Evolutionary conservation across 2,329 filamentous ascomycete species (phyloP), one percentile per base, ranked within the genome.

Genomic region (Mycosphaerella sp.): DNA sequence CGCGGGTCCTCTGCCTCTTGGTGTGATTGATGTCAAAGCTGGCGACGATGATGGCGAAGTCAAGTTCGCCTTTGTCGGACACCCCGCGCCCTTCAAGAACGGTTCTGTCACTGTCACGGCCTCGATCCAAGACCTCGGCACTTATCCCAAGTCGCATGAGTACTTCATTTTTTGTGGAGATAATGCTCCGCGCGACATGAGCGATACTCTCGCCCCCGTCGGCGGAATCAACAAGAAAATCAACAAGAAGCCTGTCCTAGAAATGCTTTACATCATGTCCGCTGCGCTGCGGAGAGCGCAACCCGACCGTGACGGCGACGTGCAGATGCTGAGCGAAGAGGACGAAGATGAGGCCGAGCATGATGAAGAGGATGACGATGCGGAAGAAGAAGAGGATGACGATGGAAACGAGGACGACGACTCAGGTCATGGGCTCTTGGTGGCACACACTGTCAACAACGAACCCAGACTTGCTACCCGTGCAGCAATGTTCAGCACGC

Each of bases 1-100:
- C 6, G 56, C 64, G 11, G 63, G 66, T 40, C 64, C 70, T 17
- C 63, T 63, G 2, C 72, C 81, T 45, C 59, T 72, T 1, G 71
- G 77, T 46, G 74, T 93, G 45, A 71, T 71, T 45, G 66, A 75
- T 34, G 72, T 95, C 23, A 71, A 72, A 34, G 73, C 74, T 36
- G 86, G 86, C 12, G 81, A 84, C 4, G 84, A 86, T 32, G 86
- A 92, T 68, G 87, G 86, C 48, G 82, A 87, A 53, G 76, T 95
- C 53, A 78, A 77, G 11, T 86, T 92, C 67, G 74, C 70, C 4
- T 87, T 78, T 61, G n/a, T 36, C 8, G 48, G 48, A 36, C 29
- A 17, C 14, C 40, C 31, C 17, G 39, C 31, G 12, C 56, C 51
- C 45, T 51, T 45, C 39, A 54, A 34, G 52, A 64, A 21, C 4